These are phyloP conservation scores for Basipetospora chlamydospora DNA, from an alignment of 2,329 filamentous ascomycete genomes.

Conservation along the genomic window DNA sequence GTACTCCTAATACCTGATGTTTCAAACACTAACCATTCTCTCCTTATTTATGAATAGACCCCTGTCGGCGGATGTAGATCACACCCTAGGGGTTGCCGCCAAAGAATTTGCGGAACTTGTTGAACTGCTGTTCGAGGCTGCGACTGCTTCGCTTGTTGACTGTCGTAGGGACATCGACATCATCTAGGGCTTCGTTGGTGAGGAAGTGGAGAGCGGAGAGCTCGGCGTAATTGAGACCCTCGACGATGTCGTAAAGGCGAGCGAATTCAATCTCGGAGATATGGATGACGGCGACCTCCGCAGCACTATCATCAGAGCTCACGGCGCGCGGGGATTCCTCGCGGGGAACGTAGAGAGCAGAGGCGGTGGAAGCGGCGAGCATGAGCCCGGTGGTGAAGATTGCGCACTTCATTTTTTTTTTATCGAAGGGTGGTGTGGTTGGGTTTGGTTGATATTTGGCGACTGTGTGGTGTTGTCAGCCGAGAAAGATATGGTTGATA, in stretches of 20 bases:
- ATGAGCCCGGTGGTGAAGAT: conserved; percentile 3
- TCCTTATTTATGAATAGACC: no score
- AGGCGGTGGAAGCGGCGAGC: conserved; percentile 2
- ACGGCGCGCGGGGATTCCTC: background rate
- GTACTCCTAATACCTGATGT: no score
- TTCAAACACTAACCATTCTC: no score
- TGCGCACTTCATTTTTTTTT: conserved; percentile 4
- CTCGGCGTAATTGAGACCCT: background rate
- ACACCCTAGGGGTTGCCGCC: no score
- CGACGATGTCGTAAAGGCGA: conserved; percentile 1
- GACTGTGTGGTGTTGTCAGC: background rate
- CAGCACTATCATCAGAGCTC: background rate
- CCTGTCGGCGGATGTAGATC: no score
- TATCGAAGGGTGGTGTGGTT: background rate
- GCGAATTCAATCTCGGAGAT: background rate
- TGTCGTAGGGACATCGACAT: no score
- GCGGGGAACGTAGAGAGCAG: conserved; percentile 1
- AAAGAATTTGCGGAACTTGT: no score
- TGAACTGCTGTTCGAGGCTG: no score
- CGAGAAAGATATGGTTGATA: background rate
- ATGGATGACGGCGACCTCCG: background rate
- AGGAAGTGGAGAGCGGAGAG: conserved; percentile 4
- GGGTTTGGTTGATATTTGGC: background rate
- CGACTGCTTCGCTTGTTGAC: no score
- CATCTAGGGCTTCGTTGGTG: background rate